Evolutionary conservation across 148 eudicot genomes (phyloP), one percentile per base, ranked within the genome.

Genomic region (Simmondsia chinensis): DNA sequence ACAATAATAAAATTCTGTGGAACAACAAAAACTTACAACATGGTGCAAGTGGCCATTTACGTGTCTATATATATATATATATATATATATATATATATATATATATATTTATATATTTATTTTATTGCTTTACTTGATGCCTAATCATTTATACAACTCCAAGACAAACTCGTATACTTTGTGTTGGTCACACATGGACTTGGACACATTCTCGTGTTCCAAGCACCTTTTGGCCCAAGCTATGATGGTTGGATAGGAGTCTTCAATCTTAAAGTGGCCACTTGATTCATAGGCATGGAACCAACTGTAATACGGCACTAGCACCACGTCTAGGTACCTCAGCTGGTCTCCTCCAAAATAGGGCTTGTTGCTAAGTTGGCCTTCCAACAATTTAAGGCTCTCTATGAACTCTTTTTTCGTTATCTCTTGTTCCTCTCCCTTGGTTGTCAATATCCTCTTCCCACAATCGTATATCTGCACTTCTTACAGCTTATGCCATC

Each of bases 271-370:
- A 53, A 55, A 48, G 25, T 38, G 27, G 18, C 46, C 49, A 2
- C 9, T 39, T 3, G 43, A 15, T 55, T 68, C 73, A 33, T 42
- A 61, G n/a, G 52, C 29, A 20, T 50, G 14, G 28, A 68, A 68
- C 63, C 67, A 68, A 6, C 43, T 0, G 6, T 39, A 61, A 45
- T 35, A 61, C 11, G 48, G 29, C 36, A 60, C 40, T 1, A 68
- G 48, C 9, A 53, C 50, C 10, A 56, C 38, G 19, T 68, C 72
- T 1, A 61, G 37, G 33, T 49, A 50, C 8, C 68, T 63, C 1
- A 68, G 50, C 7, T 7, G 9, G 5, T 55, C 72, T 0, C 67
- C 72, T 16, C 72, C 67, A 20, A 67, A 67, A 48, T 41, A 67
- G 7, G 59, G 50, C 25, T 54, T 57, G 22, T 50, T 56, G 6